A percentile compares a stretch with the other conserved stretches of the same genome.
phyloP scores from a whole-genome alignment of 371 early-diverging fungal species.

The Mortierella sp. region DNA sequence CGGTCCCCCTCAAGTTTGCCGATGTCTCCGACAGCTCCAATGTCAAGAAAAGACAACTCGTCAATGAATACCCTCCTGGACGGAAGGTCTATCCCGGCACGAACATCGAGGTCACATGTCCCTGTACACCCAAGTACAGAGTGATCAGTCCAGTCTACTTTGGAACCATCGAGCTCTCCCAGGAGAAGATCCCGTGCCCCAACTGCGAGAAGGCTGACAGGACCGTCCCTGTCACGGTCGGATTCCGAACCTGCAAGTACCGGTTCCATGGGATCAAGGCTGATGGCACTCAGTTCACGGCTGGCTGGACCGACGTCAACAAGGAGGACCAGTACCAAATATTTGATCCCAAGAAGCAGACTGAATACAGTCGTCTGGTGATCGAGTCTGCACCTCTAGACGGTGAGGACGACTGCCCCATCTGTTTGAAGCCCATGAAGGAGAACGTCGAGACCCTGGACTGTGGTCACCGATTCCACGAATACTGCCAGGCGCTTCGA shows the following conservation, averaged over 20 bases:
- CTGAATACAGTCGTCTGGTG: conserved; percentile 17
- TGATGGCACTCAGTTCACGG: conserved; percentile 7
- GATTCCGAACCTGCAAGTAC: conserved; percentile 19
- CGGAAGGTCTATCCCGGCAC: conserved; percentile 9
- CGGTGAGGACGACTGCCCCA: not conserved
- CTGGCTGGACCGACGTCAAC: not conserved
- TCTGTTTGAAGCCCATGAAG: conserved; percentile 8
- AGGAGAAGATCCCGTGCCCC: conserved; percentile 10
- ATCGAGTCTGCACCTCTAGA: conserved; percentile 11
- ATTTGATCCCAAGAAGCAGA: conserved; percentile 7
- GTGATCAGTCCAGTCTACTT: conserved; percentile 1
- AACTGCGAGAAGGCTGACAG: conserved; percentile 6
- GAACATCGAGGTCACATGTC: conserved; percentile 24
- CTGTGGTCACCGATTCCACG: conserved; percentile 18
- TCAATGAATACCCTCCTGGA: not conserved
- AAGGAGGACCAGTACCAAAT: conserved; percentile 1
- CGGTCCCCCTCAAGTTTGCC: not conserved
- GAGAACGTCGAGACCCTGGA: not conserved
- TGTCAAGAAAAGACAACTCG: not conserved
- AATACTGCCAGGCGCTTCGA: not conserved
- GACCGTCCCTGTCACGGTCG: conserved; percentile 12
- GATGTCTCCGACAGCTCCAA: conserved; percentile 12
- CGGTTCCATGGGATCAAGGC: conserved; percentile 25
- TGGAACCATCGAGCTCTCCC: conserved; percentile 24
- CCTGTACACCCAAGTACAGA: conserved; percentile 3